phyloP scores from a whole-genome alignment of 345 rosid genomes.

The Cardamine chenopodiifolia region DNA sequence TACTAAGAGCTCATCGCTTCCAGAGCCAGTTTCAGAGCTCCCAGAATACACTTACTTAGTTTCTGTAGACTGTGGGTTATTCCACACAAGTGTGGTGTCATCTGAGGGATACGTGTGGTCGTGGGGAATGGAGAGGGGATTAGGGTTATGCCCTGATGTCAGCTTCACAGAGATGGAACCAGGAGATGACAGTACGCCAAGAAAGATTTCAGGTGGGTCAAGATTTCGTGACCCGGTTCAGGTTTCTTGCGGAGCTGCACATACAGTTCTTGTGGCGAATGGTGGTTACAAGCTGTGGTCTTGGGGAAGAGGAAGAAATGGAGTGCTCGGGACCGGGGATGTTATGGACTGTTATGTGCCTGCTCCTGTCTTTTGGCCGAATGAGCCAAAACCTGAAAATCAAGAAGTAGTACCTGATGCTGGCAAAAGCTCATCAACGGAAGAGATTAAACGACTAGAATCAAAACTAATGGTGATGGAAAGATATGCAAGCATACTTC shows the following conservation, averaged over 20 bases:
- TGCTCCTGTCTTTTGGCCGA: slow-evolving; percentile 60
- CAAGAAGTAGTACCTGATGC: slow-evolving; percentile 41
- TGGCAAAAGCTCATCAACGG: slow-evolving; percentile 53
- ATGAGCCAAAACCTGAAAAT: slow-evolving; percentile 34
- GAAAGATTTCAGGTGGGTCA: slow-evolving; percentile 50
- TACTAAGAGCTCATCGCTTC: slow-evolving; percentile 57
- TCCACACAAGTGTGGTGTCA: slow-evolving; percentile 86
- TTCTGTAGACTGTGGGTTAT: slow-evolving; percentile 88
- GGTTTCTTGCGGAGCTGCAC: slow-evolving; percentile 89
- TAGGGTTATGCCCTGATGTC: slow-evolving; percentile 89
- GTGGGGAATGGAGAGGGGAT: slow-evolving; percentile 95
- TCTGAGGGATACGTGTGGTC: slow-evolving; percentile 85
- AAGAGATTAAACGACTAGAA: slow-evolving; percentile 69
- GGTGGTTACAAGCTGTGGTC: slow-evolving; percentile 85
- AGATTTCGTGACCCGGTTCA: slow-evolving; percentile 64
- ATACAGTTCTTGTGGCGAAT: slow-evolving; percentile 72
- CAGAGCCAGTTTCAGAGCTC: slow-evolving; percentile 69
- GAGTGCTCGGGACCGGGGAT: slow-evolving; percentile 78
- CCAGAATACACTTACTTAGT: slow-evolving; percentile 53
- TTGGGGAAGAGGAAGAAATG: slow-evolving; percentile 94
- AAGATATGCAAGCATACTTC: slow-evolving; percentile 77
- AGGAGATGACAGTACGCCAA: slow-evolving; percentile 79
- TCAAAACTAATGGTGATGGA: slow-evolving; percentile 68
- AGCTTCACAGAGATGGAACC: slow-evolving; percentile 56
- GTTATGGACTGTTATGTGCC: slow-evolving; percentile 56